Base-by-base conservation (phyloP, 805 yeast genomes). In the Ogataea kodamae region DNA sequence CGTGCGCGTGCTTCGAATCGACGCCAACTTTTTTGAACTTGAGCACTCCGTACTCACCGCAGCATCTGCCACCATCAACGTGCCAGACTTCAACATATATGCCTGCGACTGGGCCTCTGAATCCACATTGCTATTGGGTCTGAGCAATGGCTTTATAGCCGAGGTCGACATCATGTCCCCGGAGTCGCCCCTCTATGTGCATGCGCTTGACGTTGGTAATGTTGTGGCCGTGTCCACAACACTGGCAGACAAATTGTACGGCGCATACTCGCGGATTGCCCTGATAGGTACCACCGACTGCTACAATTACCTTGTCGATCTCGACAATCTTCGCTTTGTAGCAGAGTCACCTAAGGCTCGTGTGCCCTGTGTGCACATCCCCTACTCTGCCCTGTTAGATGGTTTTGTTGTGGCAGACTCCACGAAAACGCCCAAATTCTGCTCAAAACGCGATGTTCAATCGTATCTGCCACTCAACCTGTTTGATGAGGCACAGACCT, bases 101-200 rank as follows among this genome's bases (percentile, higher is more conserved):
- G 45, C 54, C 4, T 48, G 55, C 22, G 53, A 56, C 15, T 57
- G 62, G 55, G 40, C 50, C 4, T 49, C 62, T 9, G 37, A 44
- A n/a, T 25, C 40, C 6, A 40, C 48, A 2, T 13, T 59, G 9
- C 21, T 47, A 1, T 36, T 49, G 22, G 63, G 62, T 4, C 42
- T 57, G 16, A 40, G 45, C 7, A 42, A 45, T 22, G 64, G 64
- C 5, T 45, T 40, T 13, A 35, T 59, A 9, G 54, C 55, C 0
- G 57, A 55, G 29, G 43, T 51, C 35, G 47, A 54, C 27, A 44
- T 56, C 6, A 22, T 30, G 2, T 25, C 26, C 9, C 46, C 50
- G 3, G 22, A 25, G 5, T 21, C 33, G 9, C 57, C 61, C 2
- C 24, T 43, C 9, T 59, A 41, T 33, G 35, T 59, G 10, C 33